Conservation (phyloP, 306 rosid species). For the Gillenia trifoliata region DNA sequence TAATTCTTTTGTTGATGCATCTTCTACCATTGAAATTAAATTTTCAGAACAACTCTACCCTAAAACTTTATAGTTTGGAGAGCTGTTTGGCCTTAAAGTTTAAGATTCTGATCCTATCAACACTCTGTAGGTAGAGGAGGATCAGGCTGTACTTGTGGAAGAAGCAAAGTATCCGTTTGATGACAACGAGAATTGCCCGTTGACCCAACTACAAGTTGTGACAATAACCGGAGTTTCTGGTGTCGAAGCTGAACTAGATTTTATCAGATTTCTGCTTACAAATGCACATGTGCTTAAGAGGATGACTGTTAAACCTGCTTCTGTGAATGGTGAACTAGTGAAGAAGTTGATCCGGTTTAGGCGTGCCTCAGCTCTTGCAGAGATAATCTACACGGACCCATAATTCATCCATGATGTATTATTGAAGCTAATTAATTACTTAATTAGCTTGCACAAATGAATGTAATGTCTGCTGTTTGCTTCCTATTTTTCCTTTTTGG, state of each 20-base stretch:
- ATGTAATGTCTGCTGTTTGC: background rate
- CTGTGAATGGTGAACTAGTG: slow-evolving; percentile 15
- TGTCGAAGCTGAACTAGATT: slow-evolving; percentile 36
- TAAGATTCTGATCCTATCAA: background rate
- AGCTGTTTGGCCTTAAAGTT: too few relatives aligned
- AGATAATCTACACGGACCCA: slow-evolving; percentile 39
- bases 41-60: background rate
- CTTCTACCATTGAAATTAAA: background rate
- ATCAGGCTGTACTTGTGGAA: background rate
- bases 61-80: background rate
- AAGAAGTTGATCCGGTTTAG: slow-evolving; percentile 41
- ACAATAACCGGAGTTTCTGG: slow-evolving; percentile 33
- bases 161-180: slow-evolving; percentile 21
- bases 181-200: slow-evolving; percentile 13
- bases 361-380: slow-evolving; percentile 48
- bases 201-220: slow-evolving; percentile 32
- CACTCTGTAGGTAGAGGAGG: slow-evolving; percentile 35
- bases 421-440: too few relatives aligned
- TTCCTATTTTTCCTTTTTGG: too few relatives aligned
- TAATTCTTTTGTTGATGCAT: background rate
- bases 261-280: slow-evolving; percentile 41
- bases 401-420: slow-evolving; percentile 15
- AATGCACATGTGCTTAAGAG: slow-evolving; percentile 38
- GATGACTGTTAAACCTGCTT: slow-evolving; percentile 44
- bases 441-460: too few relatives aligned